Evolutionary conservation across 805 yeast genomes (phyloP).

Genomic region (Candida boidinii): DNA sequence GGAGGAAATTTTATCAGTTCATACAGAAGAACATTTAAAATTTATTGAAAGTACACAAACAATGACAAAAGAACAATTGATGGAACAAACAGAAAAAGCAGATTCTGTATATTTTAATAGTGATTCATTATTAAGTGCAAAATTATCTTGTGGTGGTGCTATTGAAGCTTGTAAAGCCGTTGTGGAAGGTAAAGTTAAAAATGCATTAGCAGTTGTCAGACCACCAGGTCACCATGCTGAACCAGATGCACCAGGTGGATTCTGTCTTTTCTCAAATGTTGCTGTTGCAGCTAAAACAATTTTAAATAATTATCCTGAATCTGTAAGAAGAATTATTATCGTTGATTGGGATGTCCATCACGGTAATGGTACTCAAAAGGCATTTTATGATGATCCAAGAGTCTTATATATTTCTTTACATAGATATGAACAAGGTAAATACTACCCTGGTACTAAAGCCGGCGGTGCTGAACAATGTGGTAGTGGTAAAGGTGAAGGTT

Average conservation of each 20-base stretch:
- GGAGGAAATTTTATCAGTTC: constrained; percentile 83
- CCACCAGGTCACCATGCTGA: constrained; percentile 99
- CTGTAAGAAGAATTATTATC: constrained; percentile 74
- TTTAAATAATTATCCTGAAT: constrained; percentile 75
- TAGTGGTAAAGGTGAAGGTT: constrained; percentile 80
- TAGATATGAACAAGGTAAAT: constrained; percentile 84
- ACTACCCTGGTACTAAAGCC: constrained; percentile 88
- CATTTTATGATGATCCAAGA: constrained; percentile 81
- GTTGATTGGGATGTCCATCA: constrained; percentile 99
- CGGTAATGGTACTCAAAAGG: constrained; percentile 96
- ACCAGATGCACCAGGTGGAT: constrained; percentile 95
- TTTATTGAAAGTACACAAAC: constrained; percentile 67
- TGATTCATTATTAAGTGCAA: constrained; percentile 81
- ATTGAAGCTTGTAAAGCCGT: constrained; percentile 96
- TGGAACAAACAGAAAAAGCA: constrained; percentile 81
- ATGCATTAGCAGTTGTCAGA: constrained; percentile 88
- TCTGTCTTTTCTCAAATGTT: constrained; percentile 91
- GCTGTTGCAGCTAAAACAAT: constrained; percentile 93
- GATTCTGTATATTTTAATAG: constrained; percentile 94
- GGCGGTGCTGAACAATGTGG: constrained; percentile 82
- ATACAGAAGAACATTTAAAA: constrained; percentile 69
- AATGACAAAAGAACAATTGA: constrained; percentile 68
- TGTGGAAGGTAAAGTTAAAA: constrained; percentile 84
- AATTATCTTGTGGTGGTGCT: constrained; percentile 92
- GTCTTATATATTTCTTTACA: constrained; percentile 89